These are phyloP conservation scores for Boletus sp. DNA, from an alignment of 1,284 basidiomycete species.

Conservation along the genomic window DNA sequence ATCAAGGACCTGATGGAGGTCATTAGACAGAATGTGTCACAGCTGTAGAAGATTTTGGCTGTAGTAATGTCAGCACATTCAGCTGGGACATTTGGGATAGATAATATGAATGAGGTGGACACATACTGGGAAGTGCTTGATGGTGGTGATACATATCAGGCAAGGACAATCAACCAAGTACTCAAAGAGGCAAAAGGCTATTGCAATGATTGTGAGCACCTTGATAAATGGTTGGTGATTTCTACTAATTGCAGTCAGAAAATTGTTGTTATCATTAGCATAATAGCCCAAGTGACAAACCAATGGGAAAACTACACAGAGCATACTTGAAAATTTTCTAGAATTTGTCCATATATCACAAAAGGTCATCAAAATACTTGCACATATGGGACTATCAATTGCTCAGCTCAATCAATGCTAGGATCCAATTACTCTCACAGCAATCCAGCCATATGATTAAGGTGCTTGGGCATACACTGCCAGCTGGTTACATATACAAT, in stretches of 20 bases:
- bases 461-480: neutral
- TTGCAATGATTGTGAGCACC: neutral
- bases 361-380: neutral
- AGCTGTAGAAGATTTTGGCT: neutral
- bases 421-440: neutral
- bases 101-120: neutral
- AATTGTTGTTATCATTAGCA: conserved; percentile 6
- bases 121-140: neutral
- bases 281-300: conserved; percentile 7
- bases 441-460: neutral
- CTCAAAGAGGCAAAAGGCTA: neutral
- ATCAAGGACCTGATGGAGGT: neutral
- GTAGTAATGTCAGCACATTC: neutral
- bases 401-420: neutral
- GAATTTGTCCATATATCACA: conserved; percentile 7
- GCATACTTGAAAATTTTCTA: conserved; percentile 10
- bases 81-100: neutral
- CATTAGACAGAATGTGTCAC: neutral
- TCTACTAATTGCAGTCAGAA: conserved; percentile 1
- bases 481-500: conserved; percentile 4
- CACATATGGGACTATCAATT: conserved; percentile 8
- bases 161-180: neutral
- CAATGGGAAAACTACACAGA: conserved; percentile 5
- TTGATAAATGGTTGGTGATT: neutral
- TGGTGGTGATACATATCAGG: neutral